phyloP scores from a whole-genome alignment of 305 asterid genomes.

The Fraxinus xanthoxyloides region DNA sequence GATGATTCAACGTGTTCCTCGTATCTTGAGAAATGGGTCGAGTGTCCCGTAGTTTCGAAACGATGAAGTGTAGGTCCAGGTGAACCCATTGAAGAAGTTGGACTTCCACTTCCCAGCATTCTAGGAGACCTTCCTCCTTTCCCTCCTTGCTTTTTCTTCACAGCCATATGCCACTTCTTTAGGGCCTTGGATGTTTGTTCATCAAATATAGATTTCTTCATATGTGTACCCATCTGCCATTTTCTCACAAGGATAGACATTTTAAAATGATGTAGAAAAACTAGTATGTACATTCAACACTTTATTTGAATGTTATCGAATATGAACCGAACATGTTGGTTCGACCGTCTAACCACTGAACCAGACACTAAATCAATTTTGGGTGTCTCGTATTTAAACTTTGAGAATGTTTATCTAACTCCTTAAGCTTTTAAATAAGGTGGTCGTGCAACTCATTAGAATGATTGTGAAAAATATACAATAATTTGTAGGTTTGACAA shows the following conservation, averaged over 20 bases:
- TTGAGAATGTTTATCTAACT: neutral
- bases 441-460: neutral
- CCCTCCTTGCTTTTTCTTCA: constrained; percentile 58
- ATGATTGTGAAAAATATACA: neutral
- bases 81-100: constrained; percentile 62
- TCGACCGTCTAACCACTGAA: neutral
- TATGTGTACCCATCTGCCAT: constrained; percentile 74
- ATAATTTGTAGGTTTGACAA: neutral
- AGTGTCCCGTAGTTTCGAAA: constrained; percentile 73
- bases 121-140: constrained; percentile 48
- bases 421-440: neutral
- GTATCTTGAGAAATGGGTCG: constrained; percentile 32
- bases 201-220: constrained; percentile 82
- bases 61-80: constrained; percentile 38
- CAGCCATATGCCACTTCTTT: constrained; percentile 86
- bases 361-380: neutral
- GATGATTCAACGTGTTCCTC: constrained; percentile 42
- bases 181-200: constrained; percentile 88
- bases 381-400: neutral
- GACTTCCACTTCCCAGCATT: constrained; percentile 57
- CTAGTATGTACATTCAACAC: neutral
- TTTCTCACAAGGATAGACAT: neutral
- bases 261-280: neutral
- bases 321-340: neutral
- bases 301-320: neutral